These are phyloP conservation scores for Mortierella antarctica DNA, from an alignment of 192 early-diverging fungal genomes.

Conservation along the genomic window DNA sequence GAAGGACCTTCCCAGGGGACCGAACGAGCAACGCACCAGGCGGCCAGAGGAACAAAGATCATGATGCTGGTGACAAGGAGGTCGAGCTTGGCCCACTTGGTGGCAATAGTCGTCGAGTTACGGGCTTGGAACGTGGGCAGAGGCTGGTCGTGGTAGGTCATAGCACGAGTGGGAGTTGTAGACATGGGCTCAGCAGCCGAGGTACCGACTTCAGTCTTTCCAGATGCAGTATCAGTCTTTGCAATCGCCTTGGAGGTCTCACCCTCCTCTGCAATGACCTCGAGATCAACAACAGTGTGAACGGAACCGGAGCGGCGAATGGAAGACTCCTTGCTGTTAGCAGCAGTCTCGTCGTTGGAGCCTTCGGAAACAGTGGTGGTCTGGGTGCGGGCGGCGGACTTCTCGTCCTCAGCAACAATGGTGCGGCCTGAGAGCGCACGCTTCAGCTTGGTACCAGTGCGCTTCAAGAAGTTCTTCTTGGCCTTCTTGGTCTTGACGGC, in stretches of 20 bases:
- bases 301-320: slow-evolving; percentile 28
- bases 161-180: slow-evolving; percentile 19
- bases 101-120: slow-evolving; percentile 27
- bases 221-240: neutral
- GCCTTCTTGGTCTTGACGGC: slow-evolving; percentile 28
- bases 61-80: slow-evolving; percentile 30
- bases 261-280: slow-evolving; percentile 32
- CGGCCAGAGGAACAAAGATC: slow-evolving; percentile 42
- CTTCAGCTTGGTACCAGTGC: slow-evolving; percentile 32
- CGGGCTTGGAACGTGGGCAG: slow-evolving; percentile 49
- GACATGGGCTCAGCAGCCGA: slow-evolving; percentile 3
- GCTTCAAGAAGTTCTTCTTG: slow-evolving; percentile 25
- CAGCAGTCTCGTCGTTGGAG: neutral
- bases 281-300: slow-evolving; percentile 39
- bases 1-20: slow-evolving; percentile 39
- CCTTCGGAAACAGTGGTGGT: neutral
- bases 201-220: neutral
- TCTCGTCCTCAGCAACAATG: slow-evolving; percentile 15
- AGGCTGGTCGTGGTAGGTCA: slow-evolving; percentile 43
- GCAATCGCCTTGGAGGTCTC: neutral
- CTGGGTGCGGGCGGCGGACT: neutral
- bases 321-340: slow-evolving; percentile 31
- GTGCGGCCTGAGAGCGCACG: slow-evolving; percentile 44
- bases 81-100: slow-evolving; percentile 41
- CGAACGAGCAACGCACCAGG: slow-evolving; percentile 35